Evolutionary conservation across 1,139 yeast species (phyloP).

Genomic region (Saccharomyces hybrid): DNA sequence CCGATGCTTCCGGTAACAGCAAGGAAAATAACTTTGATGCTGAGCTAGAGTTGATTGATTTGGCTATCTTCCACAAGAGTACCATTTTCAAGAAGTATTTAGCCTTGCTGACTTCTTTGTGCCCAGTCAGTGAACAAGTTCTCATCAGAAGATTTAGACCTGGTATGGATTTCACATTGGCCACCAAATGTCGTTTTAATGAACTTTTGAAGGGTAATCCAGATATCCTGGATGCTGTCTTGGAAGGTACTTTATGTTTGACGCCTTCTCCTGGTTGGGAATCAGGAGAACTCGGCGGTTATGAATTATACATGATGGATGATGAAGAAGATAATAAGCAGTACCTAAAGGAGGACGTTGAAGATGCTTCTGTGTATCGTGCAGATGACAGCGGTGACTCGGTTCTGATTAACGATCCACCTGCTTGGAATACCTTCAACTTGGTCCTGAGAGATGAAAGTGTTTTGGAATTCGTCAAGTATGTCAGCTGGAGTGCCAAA

Average conservation of each 20-base stretch:
- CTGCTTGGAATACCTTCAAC: slow-evolving; percentile 74
- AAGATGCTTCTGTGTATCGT: slow-evolving; percentile 40
- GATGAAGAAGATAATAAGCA: slow-evolving; percentile 32
- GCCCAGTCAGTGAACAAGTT: slow-evolving; percentile 58
- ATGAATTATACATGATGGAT: slow-evolving; percentile 77
- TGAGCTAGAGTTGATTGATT: slow-evolving; percentile 38
- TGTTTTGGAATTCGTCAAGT: slow-evolving; percentile 83
- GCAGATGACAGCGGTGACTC: slow-evolving; percentile 63
- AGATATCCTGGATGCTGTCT: slow-evolving; percentile 32
- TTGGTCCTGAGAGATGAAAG: slow-evolving; percentile 77
- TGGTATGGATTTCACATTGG: slow-evolving; percentile 87
- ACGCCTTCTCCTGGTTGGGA: slow-evolving; percentile 84
- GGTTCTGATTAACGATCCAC: slow-evolving; percentile 71
- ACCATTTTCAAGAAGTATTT: slow-evolving; percentile 66
- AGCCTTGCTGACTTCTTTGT: slow-evolving; percentile 52
- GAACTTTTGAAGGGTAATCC: slow-evolving; percentile 29
- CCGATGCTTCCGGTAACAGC: slow-evolving; percentile 13
- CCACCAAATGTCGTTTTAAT: slow-evolving; percentile 59
- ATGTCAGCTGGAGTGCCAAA: slow-evolving; percentile 78
- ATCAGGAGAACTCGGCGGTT: slow-evolving; percentile 86
- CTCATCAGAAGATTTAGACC: slow-evolving; percentile 85
- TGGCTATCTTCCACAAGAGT: slow-evolving; percentile 56
- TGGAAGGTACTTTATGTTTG: slow-evolving; percentile 60
- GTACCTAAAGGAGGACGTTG: slow-evolving; percentile 22
- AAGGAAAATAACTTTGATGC: slow-evolving; percentile 22